Base-by-base conservation (phyloP, 2,329 filamentous ascomycete species). In the Claviceps monticola region DNA sequence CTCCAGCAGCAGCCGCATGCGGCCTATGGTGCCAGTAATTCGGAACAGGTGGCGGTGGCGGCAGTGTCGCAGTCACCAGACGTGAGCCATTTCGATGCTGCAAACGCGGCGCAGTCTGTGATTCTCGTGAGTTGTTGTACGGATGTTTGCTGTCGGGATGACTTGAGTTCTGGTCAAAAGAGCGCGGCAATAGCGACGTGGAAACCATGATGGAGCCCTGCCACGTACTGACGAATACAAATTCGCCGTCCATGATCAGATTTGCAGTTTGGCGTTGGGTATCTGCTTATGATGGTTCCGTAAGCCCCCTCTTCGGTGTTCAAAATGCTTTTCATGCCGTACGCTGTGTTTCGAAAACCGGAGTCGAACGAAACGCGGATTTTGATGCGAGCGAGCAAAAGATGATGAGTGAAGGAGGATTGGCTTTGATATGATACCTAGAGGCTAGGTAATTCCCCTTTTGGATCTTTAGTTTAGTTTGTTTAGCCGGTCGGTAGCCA, bases 161-260 rank as follows among this genome's bases (percentile, higher is more conserved):
- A 19, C 41, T 43, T 17, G 39, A 49, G 29, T 44, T 49, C 23
- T 49, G 46, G 34, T 49, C 51, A 3, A 45, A 44, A 4, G 51
- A 52, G 5, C 39, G 51, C n/a, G 51, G 51, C 13, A 52, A 21
- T 17, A 52, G 34, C 21, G 46, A 44, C 17, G 46, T 52, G 5
- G 51, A 52, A 43, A 52, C 51, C 46, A 49, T 49, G 46, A 52
- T 36, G 46, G 26, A 39, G 41, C 51, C 51, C 41, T 52, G 51
- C 51, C 51, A 52, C n/a, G 51, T 52, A 8, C 21, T 52, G 39
- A 52, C 51, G 34, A 46, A 29, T 16, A 52, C 14, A 4, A 52
- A 52, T 16, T 52, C 39, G 51, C 36, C 51, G 37, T 52, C 46
- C 51, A 52, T 52, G 34, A n/a, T 19, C 41, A 7, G 41, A n/a